A percentile compares a stretch with the other conserved stretches of the same genome.
phyloP scores from a whole-genome alignment of 73 alveolate species.

The Paramecium pentaurelia region DNA sequence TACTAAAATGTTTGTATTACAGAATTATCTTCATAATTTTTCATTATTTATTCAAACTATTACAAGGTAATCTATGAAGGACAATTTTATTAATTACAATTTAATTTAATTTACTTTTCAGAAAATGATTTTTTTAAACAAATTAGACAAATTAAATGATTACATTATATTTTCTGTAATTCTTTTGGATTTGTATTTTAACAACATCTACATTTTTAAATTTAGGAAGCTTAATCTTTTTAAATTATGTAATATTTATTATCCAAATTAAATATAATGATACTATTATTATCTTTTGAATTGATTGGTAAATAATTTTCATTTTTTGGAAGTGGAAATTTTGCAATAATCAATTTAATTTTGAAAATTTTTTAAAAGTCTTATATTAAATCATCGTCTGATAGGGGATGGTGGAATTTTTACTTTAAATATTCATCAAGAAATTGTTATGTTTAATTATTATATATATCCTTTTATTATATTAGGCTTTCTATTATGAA shows the following conservation, averaged over 20 bases:
- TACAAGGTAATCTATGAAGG: neutral
- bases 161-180: neutral
- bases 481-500: neutral
- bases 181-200: neutral
- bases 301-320: neutral
- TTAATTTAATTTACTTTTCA: neutral
- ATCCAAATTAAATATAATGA: neutral
- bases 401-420: neutral
- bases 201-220: neutral
- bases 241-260: neutral
- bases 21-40: neutral
- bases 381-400: neutral
- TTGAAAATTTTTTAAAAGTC: neutral
- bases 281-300: neutral
- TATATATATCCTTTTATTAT: neutral
- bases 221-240: neutral
- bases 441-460: neutral
- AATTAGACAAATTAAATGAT: neutral
- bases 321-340: neutral
- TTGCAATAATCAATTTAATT: neutral
- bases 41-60: neutral
- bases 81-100: neutral
- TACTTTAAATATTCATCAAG: neutral
- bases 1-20: neutral
- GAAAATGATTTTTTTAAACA: neutral